Conservation (phyloP, 2,329 filamentous ascomycete genomes). For the Colletotrichum camelliae region DNA sequence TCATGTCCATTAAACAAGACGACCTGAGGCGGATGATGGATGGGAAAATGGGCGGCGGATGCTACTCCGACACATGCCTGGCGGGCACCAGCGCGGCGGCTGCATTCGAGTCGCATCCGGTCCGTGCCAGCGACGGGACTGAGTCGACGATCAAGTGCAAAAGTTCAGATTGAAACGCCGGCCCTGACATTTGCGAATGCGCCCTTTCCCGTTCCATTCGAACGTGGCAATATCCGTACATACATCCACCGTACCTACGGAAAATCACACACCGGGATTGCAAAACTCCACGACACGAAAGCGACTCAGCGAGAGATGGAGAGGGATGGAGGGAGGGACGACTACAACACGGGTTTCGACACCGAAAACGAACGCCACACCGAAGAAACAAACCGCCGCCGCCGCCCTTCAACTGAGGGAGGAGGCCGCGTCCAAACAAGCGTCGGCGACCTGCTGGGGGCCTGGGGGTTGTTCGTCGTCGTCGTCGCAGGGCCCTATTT, state of each 20-base stretch:
- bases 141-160: constrained; percentile 14
- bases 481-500: background rate
- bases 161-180: constrained; percentile 16
- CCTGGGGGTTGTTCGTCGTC: background rate
- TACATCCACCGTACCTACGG: background rate
- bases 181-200: background rate
- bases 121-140: constrained; percentile 10
- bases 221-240: background rate
- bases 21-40: background rate
- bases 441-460: background rate
- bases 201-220: background rate
- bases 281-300: background rate
- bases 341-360: background rate
- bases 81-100: background rate
- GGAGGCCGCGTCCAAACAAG: background rate
- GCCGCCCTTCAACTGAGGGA: background rate
- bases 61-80: constrained; percentile 9
- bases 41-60: background rate
- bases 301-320: background rate
- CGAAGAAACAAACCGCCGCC: background rate
- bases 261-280: background rate
- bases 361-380: constrained; percentile 1
- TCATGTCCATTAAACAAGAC: constrained; percentile 9
- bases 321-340: background rate
- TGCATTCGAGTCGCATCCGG: constrained; percentile 8